A percentile compares a stretch with the other conserved stretches of the same genome.
Evolutionary conservation across 2,329 filamentous ascomycete genomes (phyloP).

Genomic region (Cadophora malorum): DNA sequence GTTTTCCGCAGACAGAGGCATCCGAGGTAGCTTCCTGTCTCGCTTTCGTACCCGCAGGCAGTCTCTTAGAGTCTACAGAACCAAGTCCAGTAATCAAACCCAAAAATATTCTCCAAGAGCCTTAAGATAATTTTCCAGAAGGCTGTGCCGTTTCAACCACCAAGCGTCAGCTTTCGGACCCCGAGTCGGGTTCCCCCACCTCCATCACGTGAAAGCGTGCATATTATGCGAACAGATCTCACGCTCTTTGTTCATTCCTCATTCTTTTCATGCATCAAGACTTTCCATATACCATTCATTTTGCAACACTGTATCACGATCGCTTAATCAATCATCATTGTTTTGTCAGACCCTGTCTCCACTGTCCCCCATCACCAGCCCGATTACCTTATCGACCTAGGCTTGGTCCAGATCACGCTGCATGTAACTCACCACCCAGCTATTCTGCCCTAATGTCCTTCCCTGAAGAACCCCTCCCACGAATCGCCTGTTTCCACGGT

Average conservation of each 20-base stretch:
- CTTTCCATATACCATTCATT: not conserved
- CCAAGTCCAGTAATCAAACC: not conserved
- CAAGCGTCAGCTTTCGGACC: constrained; percentile 7
- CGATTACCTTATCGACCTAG: not conserved
- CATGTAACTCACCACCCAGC: not conserved
- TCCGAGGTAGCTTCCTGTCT: not conserved
- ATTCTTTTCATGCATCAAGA: not conserved
- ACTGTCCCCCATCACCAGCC: not conserved
- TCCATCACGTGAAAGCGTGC: not conserved
- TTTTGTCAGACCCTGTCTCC: not conserved
- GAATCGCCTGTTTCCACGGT: constrained; percentile 38
- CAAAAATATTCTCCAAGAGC: not conserved
- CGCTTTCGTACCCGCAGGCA: not conserved
- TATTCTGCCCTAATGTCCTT: not conserved
- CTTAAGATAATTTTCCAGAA: not conserved
- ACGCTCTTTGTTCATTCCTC: not conserved
- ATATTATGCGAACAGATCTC: constrained; percentile 6
- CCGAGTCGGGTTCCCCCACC: constrained; percentile 5
- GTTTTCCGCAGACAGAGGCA: not conserved
- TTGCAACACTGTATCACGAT: not conserved
- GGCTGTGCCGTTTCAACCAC: not conserved
- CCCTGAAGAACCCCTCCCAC: constrained; percentile 25
- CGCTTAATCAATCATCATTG: not conserved
- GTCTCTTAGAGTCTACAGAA: not conserved
- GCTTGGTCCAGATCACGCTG: not conserved